Conservation (phyloP, 331 rosid genomes). For the Prunus yedoensis region DNA sequence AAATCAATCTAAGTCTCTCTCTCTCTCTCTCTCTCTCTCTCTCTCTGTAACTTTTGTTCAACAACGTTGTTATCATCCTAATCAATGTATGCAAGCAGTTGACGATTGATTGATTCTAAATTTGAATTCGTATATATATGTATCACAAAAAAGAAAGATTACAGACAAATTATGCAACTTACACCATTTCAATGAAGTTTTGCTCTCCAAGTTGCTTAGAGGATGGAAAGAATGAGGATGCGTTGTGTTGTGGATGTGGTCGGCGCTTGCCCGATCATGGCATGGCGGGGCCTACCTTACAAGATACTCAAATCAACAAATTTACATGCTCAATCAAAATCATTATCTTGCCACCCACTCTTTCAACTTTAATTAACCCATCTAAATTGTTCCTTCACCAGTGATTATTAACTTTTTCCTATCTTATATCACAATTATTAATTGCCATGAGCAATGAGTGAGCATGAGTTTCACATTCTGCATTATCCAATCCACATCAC, state of each 20-base stretch:
- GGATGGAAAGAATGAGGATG: background rate
- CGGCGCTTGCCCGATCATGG: background rate
- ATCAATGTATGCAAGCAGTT: background rate
- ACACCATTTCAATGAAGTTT: background rate
- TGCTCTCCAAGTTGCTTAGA: background rate
- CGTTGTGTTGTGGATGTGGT: background rate
- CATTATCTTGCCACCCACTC: background rate
- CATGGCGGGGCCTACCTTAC: no score
- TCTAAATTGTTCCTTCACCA: no score
- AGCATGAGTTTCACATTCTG: background rate
- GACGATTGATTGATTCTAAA: no score
- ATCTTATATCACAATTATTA: no score
- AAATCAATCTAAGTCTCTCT: background rate
- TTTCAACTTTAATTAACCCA: background rate
- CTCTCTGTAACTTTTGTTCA: background rate
- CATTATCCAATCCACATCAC: background rate
- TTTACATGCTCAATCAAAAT: no score
- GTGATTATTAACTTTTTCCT: no score
- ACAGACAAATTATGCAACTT: no score
- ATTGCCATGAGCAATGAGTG: no score
- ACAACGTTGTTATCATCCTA: background rate
- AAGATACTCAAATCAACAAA: no score
- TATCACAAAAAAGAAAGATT: no score
- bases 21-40: background rate
- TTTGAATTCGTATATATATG: no score